Evolutionary conservation across 2,329 filamentous ascomycete species (phyloP).

Genomic region (Aureobasidium sp.): DNA sequence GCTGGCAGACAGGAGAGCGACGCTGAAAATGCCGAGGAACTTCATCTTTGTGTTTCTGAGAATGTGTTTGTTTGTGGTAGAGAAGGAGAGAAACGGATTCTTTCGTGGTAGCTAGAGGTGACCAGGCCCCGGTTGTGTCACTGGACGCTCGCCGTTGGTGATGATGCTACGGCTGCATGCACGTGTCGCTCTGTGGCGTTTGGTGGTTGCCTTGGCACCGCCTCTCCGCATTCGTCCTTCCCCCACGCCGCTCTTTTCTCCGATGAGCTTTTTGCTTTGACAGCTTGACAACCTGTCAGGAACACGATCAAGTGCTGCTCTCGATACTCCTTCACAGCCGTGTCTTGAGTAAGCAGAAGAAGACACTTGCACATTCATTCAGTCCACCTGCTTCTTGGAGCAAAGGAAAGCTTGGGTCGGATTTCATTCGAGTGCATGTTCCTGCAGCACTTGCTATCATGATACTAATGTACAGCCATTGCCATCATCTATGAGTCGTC

Average conservation of each 20-base stretch:
- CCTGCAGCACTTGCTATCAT: not conserved
- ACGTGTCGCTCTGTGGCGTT: not conserved
- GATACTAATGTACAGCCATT: not conserved
- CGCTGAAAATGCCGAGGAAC: conserved; percentile 21
- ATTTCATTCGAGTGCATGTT: not conserved
- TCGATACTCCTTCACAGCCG: too few species aligned
- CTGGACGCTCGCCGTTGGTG: not conserved
- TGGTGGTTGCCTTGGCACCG: not conserved
- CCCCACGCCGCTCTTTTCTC: not conserved
- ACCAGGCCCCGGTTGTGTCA: not conserved
- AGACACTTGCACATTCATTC: too few species aligned
- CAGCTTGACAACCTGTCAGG: not conserved
- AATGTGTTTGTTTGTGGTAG: not conserved
- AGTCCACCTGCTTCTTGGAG: too few species aligned
- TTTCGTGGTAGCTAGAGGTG: not conserved
- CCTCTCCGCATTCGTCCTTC: not conserved
- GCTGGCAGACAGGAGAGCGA: conserved; percentile 22
- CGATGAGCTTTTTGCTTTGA: not conserved
- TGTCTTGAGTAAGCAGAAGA: too few species aligned
- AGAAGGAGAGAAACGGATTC: not conserved
- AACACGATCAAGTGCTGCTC: too few species aligned
- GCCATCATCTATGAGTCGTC: not conserved
- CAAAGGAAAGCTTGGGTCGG: too few species aligned
- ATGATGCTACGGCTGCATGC: not conserved
- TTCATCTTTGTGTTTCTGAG: conserved; percentile 22